A percentile compares a stretch with the other conserved stretches of the same genome.
Conservation (phyloP, 306 rosid genomes). For the Cucurbita pepo region DNA sequence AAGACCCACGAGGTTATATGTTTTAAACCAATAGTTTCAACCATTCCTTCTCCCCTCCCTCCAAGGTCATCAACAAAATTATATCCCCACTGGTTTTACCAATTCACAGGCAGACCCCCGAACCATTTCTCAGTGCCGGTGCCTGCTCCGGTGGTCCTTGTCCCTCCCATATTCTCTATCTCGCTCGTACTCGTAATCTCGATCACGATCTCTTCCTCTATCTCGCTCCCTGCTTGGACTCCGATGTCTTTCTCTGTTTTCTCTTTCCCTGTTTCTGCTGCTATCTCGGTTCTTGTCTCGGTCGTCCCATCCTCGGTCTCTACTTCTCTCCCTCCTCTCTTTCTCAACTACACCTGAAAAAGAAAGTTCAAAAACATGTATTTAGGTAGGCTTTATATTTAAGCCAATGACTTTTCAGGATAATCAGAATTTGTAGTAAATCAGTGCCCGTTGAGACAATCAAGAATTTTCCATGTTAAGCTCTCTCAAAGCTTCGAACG, state of each 20-base stretch:
- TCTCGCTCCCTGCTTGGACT: constrained; percentile 66
- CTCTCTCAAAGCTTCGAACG: not conserved
- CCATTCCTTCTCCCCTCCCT: not conserved
- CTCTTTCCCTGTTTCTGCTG: constrained; percentile 50
- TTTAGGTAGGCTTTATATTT: not conserved
- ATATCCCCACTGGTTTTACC: not conserved
- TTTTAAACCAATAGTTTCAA: not conserved
- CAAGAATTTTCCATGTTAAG: not conserved
- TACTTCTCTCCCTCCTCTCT: constrained; percentile 68
- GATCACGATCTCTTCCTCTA: constrained; percentile 57
- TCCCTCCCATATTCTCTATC: constrained; percentile 21
- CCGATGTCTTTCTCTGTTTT: constrained; percentile 45
- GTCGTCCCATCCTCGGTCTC: constrained; percentile 55
- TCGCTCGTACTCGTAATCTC: constrained; percentile 63
- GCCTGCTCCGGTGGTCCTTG: constrained; percentile 40
- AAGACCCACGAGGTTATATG: not conserved
- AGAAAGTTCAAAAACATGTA: not conserved
- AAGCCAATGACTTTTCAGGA: not conserved
- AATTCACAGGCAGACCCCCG: not conserved
- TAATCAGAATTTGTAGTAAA: not conserved
- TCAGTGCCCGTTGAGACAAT: not conserved
- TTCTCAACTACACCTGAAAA: constrained; percentile 54
- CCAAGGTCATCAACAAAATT: not conserved
- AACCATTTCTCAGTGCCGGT: constrained; percentile 1
- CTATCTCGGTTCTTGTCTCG: constrained; percentile 29